Evolutionary conservation across 768 basidiomycete genomes (phyloP).

Genomic region (Hericium erinaceus): DNA sequence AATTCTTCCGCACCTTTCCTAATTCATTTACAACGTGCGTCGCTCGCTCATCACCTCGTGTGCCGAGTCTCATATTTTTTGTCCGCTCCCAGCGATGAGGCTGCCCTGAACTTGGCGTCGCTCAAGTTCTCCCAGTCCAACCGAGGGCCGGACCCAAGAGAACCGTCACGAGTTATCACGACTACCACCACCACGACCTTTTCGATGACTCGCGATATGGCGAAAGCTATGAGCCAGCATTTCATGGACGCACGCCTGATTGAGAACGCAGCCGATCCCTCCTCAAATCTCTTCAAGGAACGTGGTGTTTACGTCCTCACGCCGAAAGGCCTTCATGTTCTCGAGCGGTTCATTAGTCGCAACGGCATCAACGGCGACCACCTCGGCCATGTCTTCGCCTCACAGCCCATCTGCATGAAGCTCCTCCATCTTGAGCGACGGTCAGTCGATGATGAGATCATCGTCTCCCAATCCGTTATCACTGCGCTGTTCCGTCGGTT

Average conservation of each 20-base stretch:
- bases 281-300: slow-evolving; percentile 90
- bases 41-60: slow-evolving; percentile 5
- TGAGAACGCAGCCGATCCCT: slow-evolving; percentile 90
- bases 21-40: slow-evolving; percentile 95
- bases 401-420: slow-evolving; percentile 96
- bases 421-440: slow-evolving; percentile 94
- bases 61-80: slow-evolving; percentile 6
- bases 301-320: slow-evolving; percentile 93
- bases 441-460: slow-evolving; percentile 91
- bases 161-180: slow-evolving; percentile 95
- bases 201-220: slow-evolving; percentile 99
- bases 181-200: slow-evolving; percentile 99
- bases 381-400: slow-evolving; percentile 78
- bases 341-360: slow-evolving; percentile 99
- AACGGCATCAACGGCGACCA: slow-evolving; percentile 97
- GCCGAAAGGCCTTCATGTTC: slow-evolving; percentile 95
- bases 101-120: slow-evolving; percentile 84
- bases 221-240: slow-evolving; percentile 98
- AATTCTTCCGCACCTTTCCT: slow-evolving; percentile 91
- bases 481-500: slow-evolving; percentile 95
- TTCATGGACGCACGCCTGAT: slow-evolving; percentile 99
- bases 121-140: slow-evolving; percentile 99
- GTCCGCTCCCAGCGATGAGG: slow-evolving; percentile 69
- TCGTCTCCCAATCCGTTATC: slow-evolving; percentile 88
- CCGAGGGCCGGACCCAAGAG: slow-evolving; percentile 95